Evolutionary conservation across 371 early-diverging fungal genomes (phyloP), one percentile per base, ranked within the genome.

Genomic region (Choanephora cucurbitarum): DNA sequence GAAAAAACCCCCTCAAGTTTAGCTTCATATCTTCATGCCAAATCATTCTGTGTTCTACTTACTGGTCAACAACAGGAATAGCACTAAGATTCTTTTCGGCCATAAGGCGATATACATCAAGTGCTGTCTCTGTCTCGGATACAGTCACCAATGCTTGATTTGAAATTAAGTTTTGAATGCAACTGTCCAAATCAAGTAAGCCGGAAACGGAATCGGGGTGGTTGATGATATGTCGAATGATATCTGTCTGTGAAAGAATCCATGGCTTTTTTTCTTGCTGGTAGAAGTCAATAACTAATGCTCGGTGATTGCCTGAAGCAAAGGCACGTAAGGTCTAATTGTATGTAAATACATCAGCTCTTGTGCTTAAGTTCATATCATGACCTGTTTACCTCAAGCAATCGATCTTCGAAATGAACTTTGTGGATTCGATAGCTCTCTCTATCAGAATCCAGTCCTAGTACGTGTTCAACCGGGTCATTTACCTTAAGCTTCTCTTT

Each of bases 351-450:
- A 13, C 47, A 51, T 18, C 1, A 3, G 8, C 17, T 10, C 14
- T 24, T 17, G 11, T 48, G 7, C 21, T 34, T n/a, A 2, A n/a
- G n/a, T n/a, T n/a, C n/a, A n/a, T n/a, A n/a, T n/a, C n/a, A n/a
- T n/a, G n/a, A n/a, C n/a, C n/a, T 33, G 8, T 11, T 62, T 66
- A 72, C 80, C 51, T 67, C 70, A 9, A 67, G 46, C 5, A 84
- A 45, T 21, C 59, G 57, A 17, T 81, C 84, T 23, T 72, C 63
- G n/a, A 69, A 60, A 28, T 84, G 79, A 3, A 72, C 57, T 52
- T 77, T 72, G 50, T 74, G 70, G 21, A 84, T 62, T 5, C 84
- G 62, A 58, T 85, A 85, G 47, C 81, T 79, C 60, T 85, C 85
- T 56, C 75, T 73, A 22, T 81, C 80, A 5, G 52, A 62, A 49